phyloP scores from a whole-genome alignment of 164 flowering plant species.

The Vitis vinifera region ASM3070453v1 NC_081812.1:23036501-23037000 shows the following conservation, averaged over 20 bases:
- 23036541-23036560: constrained; percentile 47
- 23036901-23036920: constrained; percentile 45
- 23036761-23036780: constrained; percentile 26
- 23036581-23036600: constrained; percentile 47
- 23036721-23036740: constrained; percentile 53
- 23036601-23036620: constrained; percentile 48
- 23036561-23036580: constrained; percentile 47
- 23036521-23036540: constrained; percentile 39
- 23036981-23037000: too few species aligned
- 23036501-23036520: constrained; percentile 36
- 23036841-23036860: constrained; percentile 18
- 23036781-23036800: constrained; percentile 45
- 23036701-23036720: constrained; percentile 41
- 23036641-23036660: constrained; percentile 52
- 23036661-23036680: constrained; percentile 47
- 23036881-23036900: constrained; percentile 42
- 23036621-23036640: constrained; percentile 44
- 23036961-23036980: constrained; percentile 12
- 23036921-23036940: constrained; percentile 41
- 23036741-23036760: constrained; percentile 41
- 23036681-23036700: constrained; percentile 21
- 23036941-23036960: constrained; percentile 19
- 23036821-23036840: constrained; percentile 40
- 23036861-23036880: constrained; percentile 30
- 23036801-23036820: constrained; percentile 43